phyloP scores from a whole-genome alignment of 495 filamentous ascomycete genomes.

The Penicillium tannophilum region DNA sequence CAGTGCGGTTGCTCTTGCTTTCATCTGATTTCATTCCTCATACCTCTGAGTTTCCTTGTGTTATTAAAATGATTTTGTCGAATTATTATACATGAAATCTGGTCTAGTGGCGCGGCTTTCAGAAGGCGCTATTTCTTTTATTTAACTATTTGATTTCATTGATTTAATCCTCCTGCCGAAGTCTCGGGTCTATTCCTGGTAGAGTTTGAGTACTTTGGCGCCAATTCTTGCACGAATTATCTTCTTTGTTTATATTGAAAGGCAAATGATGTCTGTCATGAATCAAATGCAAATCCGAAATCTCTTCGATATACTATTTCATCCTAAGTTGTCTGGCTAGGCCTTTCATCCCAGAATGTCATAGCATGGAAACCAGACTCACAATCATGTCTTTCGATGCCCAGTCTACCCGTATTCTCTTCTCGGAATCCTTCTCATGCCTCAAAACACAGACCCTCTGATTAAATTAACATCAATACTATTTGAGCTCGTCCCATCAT shows the following conservation, averaged over 20 bases:
- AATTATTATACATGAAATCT: constrained; percentile 29
- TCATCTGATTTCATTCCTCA: constrained; percentile 43
- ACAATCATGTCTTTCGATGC: no score
- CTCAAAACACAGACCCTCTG: neutral
- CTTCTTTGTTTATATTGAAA: constrained; percentile 4
- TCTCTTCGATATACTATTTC: constrained; percentile 3
- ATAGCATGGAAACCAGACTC: neutral
- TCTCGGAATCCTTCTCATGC: no score
- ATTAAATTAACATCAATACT: no score
- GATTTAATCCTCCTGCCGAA: neutral
- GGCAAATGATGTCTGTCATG: constrained; percentile 12
- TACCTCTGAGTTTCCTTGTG: constrained; percentile 38
- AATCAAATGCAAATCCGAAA: constrained; percentile 13
- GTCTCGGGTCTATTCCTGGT: neutral
- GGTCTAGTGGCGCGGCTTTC: constrained; percentile 24
- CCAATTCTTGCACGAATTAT: neutral
- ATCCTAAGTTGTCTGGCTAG: neutral
- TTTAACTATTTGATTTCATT: constrained; percentile 12
- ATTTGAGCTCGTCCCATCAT: neutral
- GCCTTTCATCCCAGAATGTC: neutral
- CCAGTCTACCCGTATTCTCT: no score
- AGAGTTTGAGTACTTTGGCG: neutral
- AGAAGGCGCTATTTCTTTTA: constrained; percentile 27
- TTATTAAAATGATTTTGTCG: constrained; percentile 42
- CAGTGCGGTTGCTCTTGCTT: constrained; percentile 62